Evolutionary conservation across 164 flowering plant species (phyloP), one percentile per base, ranked within the genome.

Genomic region (Saururus chinensis): DNA sequence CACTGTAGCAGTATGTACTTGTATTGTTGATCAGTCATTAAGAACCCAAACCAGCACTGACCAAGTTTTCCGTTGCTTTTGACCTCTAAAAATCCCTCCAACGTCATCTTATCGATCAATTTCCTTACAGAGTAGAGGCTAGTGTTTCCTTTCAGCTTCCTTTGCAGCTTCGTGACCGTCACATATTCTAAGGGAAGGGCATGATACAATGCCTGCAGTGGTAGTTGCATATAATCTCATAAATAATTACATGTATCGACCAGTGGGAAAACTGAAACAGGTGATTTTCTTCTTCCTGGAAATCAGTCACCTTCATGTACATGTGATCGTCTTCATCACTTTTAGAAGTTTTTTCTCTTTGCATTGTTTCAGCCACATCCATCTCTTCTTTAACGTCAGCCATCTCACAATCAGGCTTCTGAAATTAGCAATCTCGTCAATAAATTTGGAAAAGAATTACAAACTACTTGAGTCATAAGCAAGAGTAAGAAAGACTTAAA

Each of bases 131-230:
- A 75, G 5, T 69, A 63, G 57, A 73, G 86, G 72, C 76, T 85
- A 53, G 81, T 83, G 70, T 85, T 81, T 60, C 91, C 91, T 41
- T 79, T 82, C 51, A 92, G 79, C 79, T 80, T 82, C 63, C 40
- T 79, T 67, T 85, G 92, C 77, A 92, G 91, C 75, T 84, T 92
- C 41, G 86, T 57, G 30, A 77, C 67, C 0, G 89, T 75, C 54
- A 92, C 77, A 66, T 87, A 89, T 21, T 79, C 72, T 96, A 87
- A 78, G 19, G 92, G 88, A 63, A 92, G 95, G 64, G 91, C 86
- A 73, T 85, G 79, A 72, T 77, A 85, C 66, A 92, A 63, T 42
- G 95, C 98, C 98, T 92, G 65, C 73, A 72, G 53, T 13, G 20
- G 49, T 12, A 45, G 26, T 60, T 60, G 53, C 51, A 60, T 60